Evolutionary conservation across 2,329 filamentous ascomycete genomes (phyloP).

Genomic region (Penicillium sp.): DNA sequence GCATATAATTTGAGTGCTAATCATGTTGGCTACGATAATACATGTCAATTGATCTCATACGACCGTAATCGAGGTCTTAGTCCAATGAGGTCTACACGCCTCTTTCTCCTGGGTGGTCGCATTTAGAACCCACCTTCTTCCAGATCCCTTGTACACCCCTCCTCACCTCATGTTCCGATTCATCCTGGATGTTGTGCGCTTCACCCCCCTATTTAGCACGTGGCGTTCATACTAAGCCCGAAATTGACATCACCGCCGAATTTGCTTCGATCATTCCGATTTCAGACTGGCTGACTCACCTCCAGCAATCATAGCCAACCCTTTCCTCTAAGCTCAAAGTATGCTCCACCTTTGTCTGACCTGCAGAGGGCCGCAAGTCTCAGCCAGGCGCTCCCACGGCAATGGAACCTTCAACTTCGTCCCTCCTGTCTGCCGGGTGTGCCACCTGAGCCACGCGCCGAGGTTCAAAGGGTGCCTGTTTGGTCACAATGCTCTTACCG

Average conservation of each 20-base stretch:
- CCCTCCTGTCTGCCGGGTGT: constrained; percentile 8
- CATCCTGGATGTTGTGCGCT: constrained; percentile 7
- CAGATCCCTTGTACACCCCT: constrained; percentile 8
- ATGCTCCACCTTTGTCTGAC: constrained; percentile 8
- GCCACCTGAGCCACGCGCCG: constrained; percentile 4
- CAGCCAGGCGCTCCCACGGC: neutral
- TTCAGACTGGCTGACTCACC: constrained; percentile 16
- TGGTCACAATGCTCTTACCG: neutral
- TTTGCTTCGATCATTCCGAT: neutral
- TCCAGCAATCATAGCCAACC: constrained; percentile 1
- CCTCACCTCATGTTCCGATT: constrained; percentile 2
- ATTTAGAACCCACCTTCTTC: constrained; percentile 18
- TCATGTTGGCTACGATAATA: neutral
- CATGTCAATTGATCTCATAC: neutral
- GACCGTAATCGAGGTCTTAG: neutral
- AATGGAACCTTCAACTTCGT: constrained; percentile 4
- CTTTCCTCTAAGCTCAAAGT: constrained; percentile 3
- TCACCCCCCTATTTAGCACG: constrained; percentile 14
- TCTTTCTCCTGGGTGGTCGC: constrained; percentile 17
- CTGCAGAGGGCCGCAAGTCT: constrained; percentile 12
- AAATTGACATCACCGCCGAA: constrained; percentile 4
- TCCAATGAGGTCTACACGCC: constrained; percentile 1
- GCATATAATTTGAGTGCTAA: constrained; percentile 1
- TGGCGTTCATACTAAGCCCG: constrained; percentile 6
- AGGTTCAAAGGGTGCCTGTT: constrained; percentile 4